Base-by-base conservation (phyloP, 2,329 filamentous ascomycete species). In the Ceratocystis smalleyi region DNA sequence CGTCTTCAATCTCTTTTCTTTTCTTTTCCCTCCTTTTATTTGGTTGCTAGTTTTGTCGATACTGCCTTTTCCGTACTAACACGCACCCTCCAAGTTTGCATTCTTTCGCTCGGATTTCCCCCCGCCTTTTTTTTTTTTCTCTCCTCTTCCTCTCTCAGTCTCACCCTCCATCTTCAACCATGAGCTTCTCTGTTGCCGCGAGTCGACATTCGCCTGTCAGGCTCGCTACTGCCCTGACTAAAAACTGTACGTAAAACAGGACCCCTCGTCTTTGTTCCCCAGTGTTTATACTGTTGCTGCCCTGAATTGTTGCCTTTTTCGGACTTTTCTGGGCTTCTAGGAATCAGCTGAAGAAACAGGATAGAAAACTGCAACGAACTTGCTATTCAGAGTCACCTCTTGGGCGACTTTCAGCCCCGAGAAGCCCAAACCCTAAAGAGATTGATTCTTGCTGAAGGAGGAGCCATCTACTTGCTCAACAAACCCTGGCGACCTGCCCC, bases 191-290 rank as follows among this genome's bases (percentile, higher is more conserved):
- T 30, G 51, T 27, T 59, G 61, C 19, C 49, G 62, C 67, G 51
- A 68, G 64, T 43, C 62, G 67, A 24, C 67, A 65, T 57, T 62
- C 64, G 43, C 4, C 35, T 12, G 30, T 55, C 40, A 63, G 63
- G 61, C 40, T 65, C 51, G 10, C 15, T 22, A 22, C 19, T 22
- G 35, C 19, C n/a, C 24, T 40, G 24, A 61, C 47, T 40, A 27
- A 40, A 22, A 43, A 19, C 10, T 61, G 43, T 66, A 45, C 55
- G 30, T 66, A 19, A 55, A 57, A n/a, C 30, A 35, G 5, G 3
- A 43, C 22, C 35, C 15, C 12, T 43, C 24, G 17, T 40, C 32
- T 30, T 43, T 24, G 35, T 62, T 43, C 35, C 45, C 45, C 45
- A 15, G 45, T 62, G 32, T 22, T 54, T 62, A 24, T 51, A 19